Evolutionary conservation across 1,139 yeast species (phyloP), one percentile per base, ranked within the genome.

Genomic region (Magnusiomyces paraingens): DNA sequence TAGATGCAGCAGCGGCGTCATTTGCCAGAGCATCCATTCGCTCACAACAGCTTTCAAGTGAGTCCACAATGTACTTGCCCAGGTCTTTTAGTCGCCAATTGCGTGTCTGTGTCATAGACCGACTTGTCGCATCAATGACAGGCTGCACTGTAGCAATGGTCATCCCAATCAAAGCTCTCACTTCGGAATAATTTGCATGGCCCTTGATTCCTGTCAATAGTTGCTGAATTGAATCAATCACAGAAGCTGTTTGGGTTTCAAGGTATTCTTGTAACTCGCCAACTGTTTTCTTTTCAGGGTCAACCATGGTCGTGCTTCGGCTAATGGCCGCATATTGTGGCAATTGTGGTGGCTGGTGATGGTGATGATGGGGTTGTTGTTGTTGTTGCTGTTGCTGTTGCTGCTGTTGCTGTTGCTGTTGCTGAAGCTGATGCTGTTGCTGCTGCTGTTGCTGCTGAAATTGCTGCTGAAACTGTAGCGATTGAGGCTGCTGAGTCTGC

Each of bases 241-340:
- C 97, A 63, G 86, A 87, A 38, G 87, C 93, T 0, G 98, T 91
- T 71, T 91, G 96, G 69, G 89, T 95, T 67, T 93, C 99, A 64
- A 93, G 76, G 68, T 89, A 93, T 49, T 84, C 78, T 62, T 90
- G 80, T 55, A 93, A 82, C 64, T 90, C 95, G 3, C 89, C 82
- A 58, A 91, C 78, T 0, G 96, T 86, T 66, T 64, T 49, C 40
- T 86, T 87, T 64, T 89, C 96, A 1, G 95, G 95, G 66, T 87
- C 47, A 35, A 35, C 14, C 49, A 46, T 35, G 2, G 36, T 18
- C 14, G 15, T 46, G 26, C 49, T 46, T 5, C 17, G 5, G 20
- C 20, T 45, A n/a, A 36, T 17, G 11, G 11, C 48, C 15, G 26
- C 48, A 11, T 20, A 20, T 17, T 44, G 29, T 15, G 36, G 44